These are phyloP conservation scores for Amanita brunnescens DNA, from an alignment of 768 basidiomycete genomes.

Conservation along the genomic window DNA sequence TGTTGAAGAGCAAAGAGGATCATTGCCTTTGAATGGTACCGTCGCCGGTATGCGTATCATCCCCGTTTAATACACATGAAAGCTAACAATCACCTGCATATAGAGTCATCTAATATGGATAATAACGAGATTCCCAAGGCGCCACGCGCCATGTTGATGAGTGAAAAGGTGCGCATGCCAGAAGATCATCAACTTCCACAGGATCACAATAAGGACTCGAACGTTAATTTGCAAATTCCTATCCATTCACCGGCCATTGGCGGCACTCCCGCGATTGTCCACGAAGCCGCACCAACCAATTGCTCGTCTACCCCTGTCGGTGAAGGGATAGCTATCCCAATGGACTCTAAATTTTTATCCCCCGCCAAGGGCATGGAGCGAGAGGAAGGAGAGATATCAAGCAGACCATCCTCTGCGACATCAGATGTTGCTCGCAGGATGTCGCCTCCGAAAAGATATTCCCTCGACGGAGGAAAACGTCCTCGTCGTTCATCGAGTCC, in stretches of 20 bases:
- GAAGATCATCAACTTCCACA: background rate
- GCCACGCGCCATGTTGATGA: constrained; percentile 14
- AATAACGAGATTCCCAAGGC: constrained; percentile 11
- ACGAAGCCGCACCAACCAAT: background rate
- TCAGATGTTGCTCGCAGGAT: background rate
- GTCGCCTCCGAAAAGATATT: background rate
- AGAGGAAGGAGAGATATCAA: constrained; percentile 4
- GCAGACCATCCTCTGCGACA: background rate
- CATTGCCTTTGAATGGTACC: background rate
- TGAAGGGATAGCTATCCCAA: constrained; percentile 11
- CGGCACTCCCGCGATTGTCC: background rate
- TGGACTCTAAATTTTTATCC: constrained; percentile 12
- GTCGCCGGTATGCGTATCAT: no score
- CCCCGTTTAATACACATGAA: background rate
- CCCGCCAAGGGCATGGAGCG: background rate
- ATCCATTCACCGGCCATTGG: background rate
- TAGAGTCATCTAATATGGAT: background rate
- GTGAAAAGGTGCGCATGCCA: background rate
- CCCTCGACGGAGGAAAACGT: background rate
- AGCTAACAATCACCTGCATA: background rate
- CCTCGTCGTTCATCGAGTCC: constrained; percentile 4
- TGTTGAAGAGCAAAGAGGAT: constrained; percentile 2
- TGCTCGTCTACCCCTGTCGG: background rate
- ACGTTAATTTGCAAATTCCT: background rate
- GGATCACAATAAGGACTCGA: background rate